Conservation (phyloP, 345 rosid genomes). For the Trapa bicornis region DNA sequence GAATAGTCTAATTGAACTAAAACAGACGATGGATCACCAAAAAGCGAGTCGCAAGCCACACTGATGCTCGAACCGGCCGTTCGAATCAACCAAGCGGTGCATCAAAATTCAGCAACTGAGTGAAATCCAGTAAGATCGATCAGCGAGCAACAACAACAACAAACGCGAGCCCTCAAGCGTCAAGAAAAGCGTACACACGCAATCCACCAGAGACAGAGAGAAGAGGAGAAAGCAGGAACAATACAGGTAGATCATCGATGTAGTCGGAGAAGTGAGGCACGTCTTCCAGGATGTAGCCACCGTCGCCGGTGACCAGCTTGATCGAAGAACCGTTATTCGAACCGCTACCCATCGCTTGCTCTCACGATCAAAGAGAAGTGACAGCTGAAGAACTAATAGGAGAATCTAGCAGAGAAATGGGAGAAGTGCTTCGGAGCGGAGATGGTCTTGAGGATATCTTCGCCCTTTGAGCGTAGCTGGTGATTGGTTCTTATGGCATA, state of each 20-base stretch:
- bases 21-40: not conserved
- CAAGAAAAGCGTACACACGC: not conserved
- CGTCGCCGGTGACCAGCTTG: conserved; percentile 31
- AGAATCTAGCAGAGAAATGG: not conserved
- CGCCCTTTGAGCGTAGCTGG: not conserved
- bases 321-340: not conserved
- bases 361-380: not conserved
- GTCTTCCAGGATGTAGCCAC: conserved; percentile 67
- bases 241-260: conserved; percentile 52
- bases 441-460: not conserved
- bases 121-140: not conserved
- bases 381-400: not conserved
- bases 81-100: not conserved
- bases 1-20: not conserved
- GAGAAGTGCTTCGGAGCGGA: not conserved
- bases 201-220: not conserved
- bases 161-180: not conserved
- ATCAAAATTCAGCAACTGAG: not conserved
- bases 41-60: not conserved
- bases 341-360: not conserved
- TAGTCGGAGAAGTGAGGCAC: conserved; percentile 71
- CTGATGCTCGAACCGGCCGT: not conserved
- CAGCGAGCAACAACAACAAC: not conserved
- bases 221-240: not conserved
- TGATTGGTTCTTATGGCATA: not conserved